Conservation (phyloP, 306 rosid genomes). For the Sophora flavescens region DNA sequence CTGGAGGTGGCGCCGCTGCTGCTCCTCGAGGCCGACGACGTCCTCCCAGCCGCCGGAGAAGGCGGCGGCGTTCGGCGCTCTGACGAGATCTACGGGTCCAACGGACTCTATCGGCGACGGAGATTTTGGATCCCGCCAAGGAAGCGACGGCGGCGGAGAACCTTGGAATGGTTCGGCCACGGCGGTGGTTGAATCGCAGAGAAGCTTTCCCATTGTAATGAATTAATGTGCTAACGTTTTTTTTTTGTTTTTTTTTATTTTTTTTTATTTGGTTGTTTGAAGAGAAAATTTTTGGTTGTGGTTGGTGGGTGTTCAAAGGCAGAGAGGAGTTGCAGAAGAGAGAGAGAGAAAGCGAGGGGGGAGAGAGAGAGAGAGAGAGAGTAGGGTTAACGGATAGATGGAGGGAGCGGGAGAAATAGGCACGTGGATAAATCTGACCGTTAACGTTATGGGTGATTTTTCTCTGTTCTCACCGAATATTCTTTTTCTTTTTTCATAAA, state of each 20-base stretch:
- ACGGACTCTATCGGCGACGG: slow-evolving; percentile 52
- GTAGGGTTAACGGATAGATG: slow-evolving; percentile 85
- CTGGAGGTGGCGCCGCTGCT: slow-evolving; percentile 83
- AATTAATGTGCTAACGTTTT: slow-evolving; percentile 31
- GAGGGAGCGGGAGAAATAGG: slow-evolving; percentile 60
- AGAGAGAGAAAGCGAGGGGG: slow-evolving; percentile 39
- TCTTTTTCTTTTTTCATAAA: too few relatives aligned
- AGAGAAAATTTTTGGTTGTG: slow-evolving; percentile 33
- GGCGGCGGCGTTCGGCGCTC: slow-evolving; percentile 41
- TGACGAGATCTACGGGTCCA: slow-evolving; percentile 71
- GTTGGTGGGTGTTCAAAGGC: slow-evolving; percentile 51
- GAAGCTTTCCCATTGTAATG: slow-evolving; percentile 81
- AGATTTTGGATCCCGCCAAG: slow-evolving; percentile 76
- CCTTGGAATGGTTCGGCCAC: slow-evolving; percentile 79
- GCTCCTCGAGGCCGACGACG: slow-evolving; percentile 88
- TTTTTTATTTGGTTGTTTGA: background rate
- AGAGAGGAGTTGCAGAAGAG: slow-evolving; percentile 65
- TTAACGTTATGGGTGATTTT: slow-evolving; percentile 34
- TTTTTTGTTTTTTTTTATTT: background rate
- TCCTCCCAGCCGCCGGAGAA: slow-evolving; percentile 71
- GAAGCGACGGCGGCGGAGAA: slow-evolving; percentile 61
- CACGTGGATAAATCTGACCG: slow-evolving; percentile 74
- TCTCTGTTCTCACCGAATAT: slow-evolving; percentile 40
- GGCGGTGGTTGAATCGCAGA: slow-evolving; percentile 85
- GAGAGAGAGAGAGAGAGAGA: slow-evolving; percentile 37